phyloP scores from a whole-genome alignment of 1,284 basidiomycete genomes.

The Psilocybe mexicana region DNA sequence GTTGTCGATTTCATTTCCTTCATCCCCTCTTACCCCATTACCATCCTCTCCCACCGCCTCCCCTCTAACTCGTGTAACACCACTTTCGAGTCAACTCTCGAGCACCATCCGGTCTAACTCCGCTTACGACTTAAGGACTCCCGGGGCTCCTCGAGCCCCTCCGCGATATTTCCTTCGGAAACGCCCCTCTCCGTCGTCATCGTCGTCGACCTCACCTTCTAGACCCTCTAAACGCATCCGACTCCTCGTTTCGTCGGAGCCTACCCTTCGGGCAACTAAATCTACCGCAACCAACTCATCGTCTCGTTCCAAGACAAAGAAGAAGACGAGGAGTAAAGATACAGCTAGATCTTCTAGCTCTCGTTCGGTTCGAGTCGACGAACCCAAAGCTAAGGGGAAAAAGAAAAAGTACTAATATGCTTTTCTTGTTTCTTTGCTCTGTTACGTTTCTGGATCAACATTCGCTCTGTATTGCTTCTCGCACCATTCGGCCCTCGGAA shows the following conservation, averaged over 20 bases:
- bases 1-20: not conserved
- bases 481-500: too few relatives aligned
- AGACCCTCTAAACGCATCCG: conserved; percentile 19
- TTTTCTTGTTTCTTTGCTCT: not conserved
- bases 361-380: not conserved
- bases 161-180: conserved; percentile 36
- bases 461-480: not conserved
- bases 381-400: conserved; percentile 2
- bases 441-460: not conserved
- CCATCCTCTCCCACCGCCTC: conserved; percentile 1
- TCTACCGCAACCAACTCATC: too few relatives aligned
- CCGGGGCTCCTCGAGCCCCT: conserved; percentile 6
- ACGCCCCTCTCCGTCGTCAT: conserved; percentile 25
- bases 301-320: conserved; percentile 2
- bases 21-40: conserved; percentile 1
- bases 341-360: conserved; percentile 13
- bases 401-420: not conserved
- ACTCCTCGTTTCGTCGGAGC: conserved; percentile 6
- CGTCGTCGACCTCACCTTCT: conserved; percentile 15
- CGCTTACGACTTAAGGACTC: not conserved
- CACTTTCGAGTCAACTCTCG: not conserved
- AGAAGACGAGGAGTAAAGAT: conserved; percentile 19
- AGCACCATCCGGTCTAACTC: not conserved
- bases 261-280: not conserved
- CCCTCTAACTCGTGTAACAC: not conserved